Base-by-base conservation (phyloP, 2,329 filamentous ascomycete genomes). In the Allantophomopsis cytisporea region DNA sequence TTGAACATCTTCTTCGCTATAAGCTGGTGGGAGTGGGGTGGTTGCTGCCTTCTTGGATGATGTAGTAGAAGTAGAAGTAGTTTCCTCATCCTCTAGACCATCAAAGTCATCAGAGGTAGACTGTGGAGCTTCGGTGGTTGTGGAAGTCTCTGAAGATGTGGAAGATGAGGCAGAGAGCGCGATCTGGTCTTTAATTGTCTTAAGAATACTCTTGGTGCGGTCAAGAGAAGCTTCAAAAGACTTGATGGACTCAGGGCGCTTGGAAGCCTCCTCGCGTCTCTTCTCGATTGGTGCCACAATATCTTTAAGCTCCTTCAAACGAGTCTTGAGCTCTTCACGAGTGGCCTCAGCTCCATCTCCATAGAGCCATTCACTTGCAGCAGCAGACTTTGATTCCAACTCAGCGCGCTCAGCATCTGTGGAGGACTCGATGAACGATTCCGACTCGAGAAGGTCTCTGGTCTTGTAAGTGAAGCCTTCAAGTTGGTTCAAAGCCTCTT, bases 381-480 rank as follows among this genome's bases (percentile, higher is more conserved):
- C 73, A 44, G 73, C 70, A 31, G 85, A 69, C 52, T 79, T 78
- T 44, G 76, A 65, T 50, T 81, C 72, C 11, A 96, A 69, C n/a
- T 63, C 60, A 6, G 68, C 58, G 36, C 85, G 74, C 54, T 87
- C 73, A 15, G 73, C 69, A 3, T 75, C 64, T 8, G 81, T 89
- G 23, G 87, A 83, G 3, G 71, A 75, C 11, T 69, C 69, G 39
- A 82, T 65, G 56, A 95, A 96, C 1, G 69, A 68, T 36, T 84
- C 77, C 43, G 81, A 80, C 33, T 85, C 80, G 2, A 95, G 68
- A 35, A 94, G 69, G 57, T 95, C 87, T 18, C 87, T 80, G 20
- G 83, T 74, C 53, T 78, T 81, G 68, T 98, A 98, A 12, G 89
- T 94, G 60, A 83, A 96, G 11, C 73, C 80, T 60, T 98, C 91